Conservation (phyloP, 2,329 filamentous ascomycete species). For the Cytospora leucostoma region DNA sequence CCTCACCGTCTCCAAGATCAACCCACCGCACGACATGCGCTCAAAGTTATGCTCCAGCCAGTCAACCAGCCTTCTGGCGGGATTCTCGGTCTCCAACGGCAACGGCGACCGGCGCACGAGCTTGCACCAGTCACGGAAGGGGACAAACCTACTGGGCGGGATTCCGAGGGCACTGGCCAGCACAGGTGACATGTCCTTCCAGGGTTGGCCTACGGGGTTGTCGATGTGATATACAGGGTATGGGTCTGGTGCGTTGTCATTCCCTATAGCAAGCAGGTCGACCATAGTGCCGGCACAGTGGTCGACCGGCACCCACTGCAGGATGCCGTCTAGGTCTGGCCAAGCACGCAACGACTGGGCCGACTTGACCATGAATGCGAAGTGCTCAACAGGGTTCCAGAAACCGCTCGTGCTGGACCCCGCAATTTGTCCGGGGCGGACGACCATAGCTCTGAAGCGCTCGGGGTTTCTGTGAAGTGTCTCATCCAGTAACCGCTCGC, state of each 20-base stretch:
- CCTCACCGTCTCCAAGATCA: conserved; percentile 34
- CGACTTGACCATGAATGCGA: conserved; percentile 51
- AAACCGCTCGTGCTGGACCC: conserved; percentile 51
- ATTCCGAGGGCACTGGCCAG: conserved; percentile 29
- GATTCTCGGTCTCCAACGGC: conserved; percentile 32
- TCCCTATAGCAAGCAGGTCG: conserved; percentile 30
- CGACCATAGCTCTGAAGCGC: conserved; percentile 45
- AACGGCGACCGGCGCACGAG: conserved; percentile 31
- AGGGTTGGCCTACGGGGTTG: conserved; percentile 8
- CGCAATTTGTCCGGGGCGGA: conserved; percentile 55
- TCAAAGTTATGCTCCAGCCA: conserved; percentile 36
- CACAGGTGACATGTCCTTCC: neutral
- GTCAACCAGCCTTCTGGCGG: conserved; percentile 32
- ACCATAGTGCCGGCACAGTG: conserved; percentile 32
- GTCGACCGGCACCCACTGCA: conserved; percentile 52
- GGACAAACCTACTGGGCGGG: conserved; percentile 29
- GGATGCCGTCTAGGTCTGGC: conserved; percentile 42
- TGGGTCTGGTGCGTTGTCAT: conserved; percentile 7
- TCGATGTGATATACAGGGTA: conserved; percentile 20
- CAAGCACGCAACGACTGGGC: conserved; percentile 46
- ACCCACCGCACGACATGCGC: conserved; percentile 36
- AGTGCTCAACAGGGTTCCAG: conserved; percentile 57
- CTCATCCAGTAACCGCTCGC: conserved; percentile 51
- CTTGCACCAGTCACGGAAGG: conserved; percentile 36
- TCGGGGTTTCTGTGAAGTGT: conserved; percentile 46